Evolutionary conservation across 1,284 basidiomycete species (phyloP).

Genomic region (Pseudozyma flocculosa): DNA sequence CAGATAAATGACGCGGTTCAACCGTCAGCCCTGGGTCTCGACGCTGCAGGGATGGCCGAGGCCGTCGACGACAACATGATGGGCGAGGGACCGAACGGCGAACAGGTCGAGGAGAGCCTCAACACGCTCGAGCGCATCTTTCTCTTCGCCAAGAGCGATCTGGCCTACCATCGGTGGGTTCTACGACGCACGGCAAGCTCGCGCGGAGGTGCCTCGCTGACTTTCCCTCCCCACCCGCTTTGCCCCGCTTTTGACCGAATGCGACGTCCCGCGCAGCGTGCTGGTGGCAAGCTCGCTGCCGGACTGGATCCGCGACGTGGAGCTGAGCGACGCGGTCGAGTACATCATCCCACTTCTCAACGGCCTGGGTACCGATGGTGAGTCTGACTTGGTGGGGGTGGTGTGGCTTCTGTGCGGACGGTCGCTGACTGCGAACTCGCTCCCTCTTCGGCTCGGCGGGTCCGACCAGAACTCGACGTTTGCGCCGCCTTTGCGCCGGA

Average conservation of each 20-base stretch:
- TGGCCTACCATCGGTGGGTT: slow-evolving; percentile 69
- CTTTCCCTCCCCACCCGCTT: no score
- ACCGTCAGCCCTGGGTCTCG: slow-evolving; percentile 33
- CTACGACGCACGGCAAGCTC: no score
- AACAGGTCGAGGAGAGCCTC: slow-evolving; percentile 58
- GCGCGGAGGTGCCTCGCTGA: no score
- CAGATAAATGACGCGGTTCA: slow-evolving; percentile 22
- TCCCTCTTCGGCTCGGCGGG: no score
- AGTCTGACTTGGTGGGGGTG: slow-evolving; percentile 62
- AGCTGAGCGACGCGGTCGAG: slow-evolving; percentile 84
- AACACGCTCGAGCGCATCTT: slow-evolving; percentile 88
- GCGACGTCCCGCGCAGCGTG: slow-evolving; percentile 57
- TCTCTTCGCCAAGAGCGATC: slow-evolving; percentile 82
- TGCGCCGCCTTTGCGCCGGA: slow-evolving; percentile 85
- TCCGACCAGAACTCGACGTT: slow-evolving; percentile 81
- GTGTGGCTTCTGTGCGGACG: slow-evolving; percentile 3
- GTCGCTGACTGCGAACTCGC: neutral
- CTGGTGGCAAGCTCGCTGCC: slow-evolving; percentile 66
- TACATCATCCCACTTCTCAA: slow-evolving; percentile 89
- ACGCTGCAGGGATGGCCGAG: slow-evolving; percentile 15
- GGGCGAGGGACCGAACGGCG: slow-evolving; percentile 12
- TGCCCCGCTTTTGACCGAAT: no score
- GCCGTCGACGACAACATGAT: slow-evolving; percentile 10
- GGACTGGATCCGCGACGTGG: slow-evolving; percentile 58
- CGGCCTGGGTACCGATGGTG: slow-evolving; percentile 74